phyloP scores from a whole-genome alignment of 352 stramenopile species.

The Phytopythium mirpurense region DNA sequence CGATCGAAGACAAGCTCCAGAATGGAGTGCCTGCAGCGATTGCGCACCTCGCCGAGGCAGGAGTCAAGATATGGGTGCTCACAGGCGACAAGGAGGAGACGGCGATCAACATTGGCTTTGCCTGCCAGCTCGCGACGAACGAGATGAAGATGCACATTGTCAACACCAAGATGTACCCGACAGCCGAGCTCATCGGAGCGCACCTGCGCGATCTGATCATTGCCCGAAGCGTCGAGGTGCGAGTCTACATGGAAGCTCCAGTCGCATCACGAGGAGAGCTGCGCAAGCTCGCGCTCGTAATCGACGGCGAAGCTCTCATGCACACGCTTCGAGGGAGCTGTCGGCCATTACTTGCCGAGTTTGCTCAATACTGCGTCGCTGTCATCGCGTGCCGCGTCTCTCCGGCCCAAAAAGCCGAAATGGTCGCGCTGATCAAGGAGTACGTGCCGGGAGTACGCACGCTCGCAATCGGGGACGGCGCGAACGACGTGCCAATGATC shows the following conservation, averaged over 20 bases:
- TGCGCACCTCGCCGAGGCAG: slow-evolving; percentile 69
- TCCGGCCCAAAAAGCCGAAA: slow-evolving; percentile 81
- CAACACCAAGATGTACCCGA: slow-evolving; percentile 51
- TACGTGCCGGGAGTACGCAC: slow-evolving; percentile 67
- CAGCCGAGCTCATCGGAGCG: slow-evolving; percentile 34
- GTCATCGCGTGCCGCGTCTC: slow-evolving; percentile 87
- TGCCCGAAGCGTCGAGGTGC: slow-evolving; percentile 36
- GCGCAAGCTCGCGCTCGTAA: slow-evolving; percentile 63
- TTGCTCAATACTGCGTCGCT: slow-evolving; percentile 79
- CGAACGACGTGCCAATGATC: slow-evolving; percentile 96
- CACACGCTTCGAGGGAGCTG: slow-evolving; percentile 41
- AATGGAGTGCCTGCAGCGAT: slow-evolving; percentile 88
- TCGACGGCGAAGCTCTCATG: slow-evolving; percentile 72
- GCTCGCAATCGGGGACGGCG: slow-evolving; percentile 90
- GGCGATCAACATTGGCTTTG: slow-evolving; percentile 93
- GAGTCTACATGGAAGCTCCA: slow-evolving; percentile 39
- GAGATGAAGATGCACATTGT: slow-evolving; percentile 74
- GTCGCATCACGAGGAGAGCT: slow-evolving; percentile 34
- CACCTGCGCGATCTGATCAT: slow-evolving; percentile 44
- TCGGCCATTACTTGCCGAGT: slow-evolving; percentile 43
- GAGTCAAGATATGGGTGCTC: slow-evolving; percentile 93
- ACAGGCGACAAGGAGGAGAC: slow-evolving; percentile 94
- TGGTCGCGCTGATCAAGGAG: slow-evolving; percentile 80
- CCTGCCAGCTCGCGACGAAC: slow-evolving; percentile 83
- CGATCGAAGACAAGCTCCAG: slow-evolving; percentile 94